Evolutionary conservation across 1,139 yeast species (phyloP), one percentile per base, ranked within the genome.

Genomic region (Kazachstania sp.): DNA sequence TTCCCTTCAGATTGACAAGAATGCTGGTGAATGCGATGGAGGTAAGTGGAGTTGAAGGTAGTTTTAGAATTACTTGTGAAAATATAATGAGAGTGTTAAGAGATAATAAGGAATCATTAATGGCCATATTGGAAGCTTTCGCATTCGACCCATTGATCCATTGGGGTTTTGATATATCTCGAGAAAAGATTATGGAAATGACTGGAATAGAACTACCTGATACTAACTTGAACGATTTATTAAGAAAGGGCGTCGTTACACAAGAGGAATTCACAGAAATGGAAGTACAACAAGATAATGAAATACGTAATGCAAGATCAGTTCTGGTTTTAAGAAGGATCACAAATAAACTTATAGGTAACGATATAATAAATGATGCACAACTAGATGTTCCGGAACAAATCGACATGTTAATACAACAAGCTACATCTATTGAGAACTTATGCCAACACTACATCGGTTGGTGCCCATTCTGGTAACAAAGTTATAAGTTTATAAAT

Each of bases 11-110:
- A 65, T 75, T 94, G 52, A 94, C 99, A 0, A 75, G 98, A 66
- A 94, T 94, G 99, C 74, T 94, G 54, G 88, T 94, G 32, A 90
- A 88, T 66, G 99, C 98, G 0, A 92, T 94, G 97, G 99, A 94
- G 65, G 97, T 94, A 5, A 86, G 97, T 68, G 98, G 98, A 16
- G 88, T 94, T 52, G 98, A 94, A 67, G 99, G 99, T 1, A 86
- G 95, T 31, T 94, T 86, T 75, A 76, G 97, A 60, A 90, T 92
- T 45, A 90, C 98, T 0, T 87, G 97, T 67, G 98, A 92, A 61
- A 92, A 90, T 68, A 98, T 94, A 7, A 92, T 94, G 97, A 75
- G 94, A 53, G 94, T 94, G 3, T 71, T 94, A 51, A 74, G 99
- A 53, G 95, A 83, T 54, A 94, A 92, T 65, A 87, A 87, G 56